Evolutionary conservation across 2,329 filamentous ascomycete species (phyloP), one percentile per base, ranked within the genome.

Genomic region (Furcasterigmium furcatum): DNA sequence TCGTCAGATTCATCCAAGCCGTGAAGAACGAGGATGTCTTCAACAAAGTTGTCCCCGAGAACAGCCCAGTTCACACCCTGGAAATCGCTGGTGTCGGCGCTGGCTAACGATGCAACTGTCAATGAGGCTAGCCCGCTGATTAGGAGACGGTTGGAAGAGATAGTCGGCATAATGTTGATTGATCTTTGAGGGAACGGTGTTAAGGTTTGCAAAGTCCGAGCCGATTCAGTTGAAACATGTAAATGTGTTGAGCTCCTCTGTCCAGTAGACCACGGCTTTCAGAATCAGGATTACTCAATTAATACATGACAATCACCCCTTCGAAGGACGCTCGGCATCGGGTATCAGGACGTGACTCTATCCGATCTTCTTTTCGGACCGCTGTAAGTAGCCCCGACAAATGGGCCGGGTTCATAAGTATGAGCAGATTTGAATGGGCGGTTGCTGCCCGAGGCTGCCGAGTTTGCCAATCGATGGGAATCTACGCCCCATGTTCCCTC

Each of bases 41-140:
- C 27, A 12, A 40, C 38, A 38, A 45, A 45, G 43, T 45, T 45
- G 25, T 45, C 43, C 22, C 43, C 43, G 38, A 45, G 43, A 38
- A 45, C 43, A 32, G 43, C 43, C 43, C 43, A 45, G 43, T 45
- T 45, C 12, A 45, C 43, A 32, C 46, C 36, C 24, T 41, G 34
- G 41, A 44, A 40, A 44, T 44, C 21, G 35, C 24, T 40, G 25
- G 41, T 44, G 36, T 47, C 22, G 38, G 46, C 41, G 25, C 24
- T 39, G 36, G 36, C 41, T 32, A 40, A 41, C 30, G 22, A 45
- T 14, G 38, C 36, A 24, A 45, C 43, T 20, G 43, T 27, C 24
- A 34, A 35, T 8, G 36, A 34, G 36, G 43, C 24, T 30, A 39
- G 35, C 30, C 20, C 20, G 38, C 41, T 38, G 34, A 41, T 41